Conservation (phyloP, 1,284 basidiomycete species). For the Ustilago trichophora region DNA sequence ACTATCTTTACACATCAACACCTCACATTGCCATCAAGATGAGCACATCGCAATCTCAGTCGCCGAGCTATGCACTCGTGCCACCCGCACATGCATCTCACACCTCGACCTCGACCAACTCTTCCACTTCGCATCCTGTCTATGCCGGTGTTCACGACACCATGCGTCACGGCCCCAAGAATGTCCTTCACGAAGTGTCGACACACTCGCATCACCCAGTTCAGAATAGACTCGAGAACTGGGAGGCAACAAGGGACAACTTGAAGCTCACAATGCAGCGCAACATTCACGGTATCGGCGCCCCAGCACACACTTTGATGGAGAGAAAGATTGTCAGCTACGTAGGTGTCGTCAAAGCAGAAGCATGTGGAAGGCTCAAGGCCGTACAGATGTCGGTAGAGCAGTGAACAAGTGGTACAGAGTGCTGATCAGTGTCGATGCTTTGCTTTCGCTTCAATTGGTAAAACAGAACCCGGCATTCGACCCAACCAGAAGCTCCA, state of each 20-base stretch:
- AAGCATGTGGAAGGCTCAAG: no score
- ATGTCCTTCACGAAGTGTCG: conserved; percentile 50
- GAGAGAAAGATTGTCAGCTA: conserved; percentile 84
- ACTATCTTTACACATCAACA: no score
- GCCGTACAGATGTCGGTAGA: no score
- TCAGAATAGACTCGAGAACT: conserved; percentile 68
- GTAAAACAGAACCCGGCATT: conserved; percentile 34
- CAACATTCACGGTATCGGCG: conserved; percentile 84
- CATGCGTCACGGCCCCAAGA: conserved; percentile 59
- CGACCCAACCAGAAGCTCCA: conserved; percentile 23
- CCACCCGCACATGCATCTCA: conserved; percentile 37
- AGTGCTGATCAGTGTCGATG: no score
- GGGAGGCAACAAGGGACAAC: conserved; percentile 91
- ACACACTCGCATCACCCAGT: conserved; percentile 54
- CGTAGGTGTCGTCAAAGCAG: conserved; percentile 70
- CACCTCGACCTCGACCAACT: conserved; percentile 24
- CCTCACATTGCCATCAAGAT: no score
- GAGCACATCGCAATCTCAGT: conserved; percentile 27
- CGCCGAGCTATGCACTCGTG: conserved; percentile 48
- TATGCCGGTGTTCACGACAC: conserved; percentile 62
- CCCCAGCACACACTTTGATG: conserved; percentile 89
- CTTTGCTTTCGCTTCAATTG: no score
- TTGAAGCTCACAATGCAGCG: conserved; percentile 85
- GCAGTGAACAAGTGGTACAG: no score
- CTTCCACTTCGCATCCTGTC: conserved; percentile 56